Percentiles rank a stretch among this genome's conserved stretches.
Conservation (phyloP, 2,329 filamentous ascomycete species). For the Pestalotiopsis sp. region DNA sequence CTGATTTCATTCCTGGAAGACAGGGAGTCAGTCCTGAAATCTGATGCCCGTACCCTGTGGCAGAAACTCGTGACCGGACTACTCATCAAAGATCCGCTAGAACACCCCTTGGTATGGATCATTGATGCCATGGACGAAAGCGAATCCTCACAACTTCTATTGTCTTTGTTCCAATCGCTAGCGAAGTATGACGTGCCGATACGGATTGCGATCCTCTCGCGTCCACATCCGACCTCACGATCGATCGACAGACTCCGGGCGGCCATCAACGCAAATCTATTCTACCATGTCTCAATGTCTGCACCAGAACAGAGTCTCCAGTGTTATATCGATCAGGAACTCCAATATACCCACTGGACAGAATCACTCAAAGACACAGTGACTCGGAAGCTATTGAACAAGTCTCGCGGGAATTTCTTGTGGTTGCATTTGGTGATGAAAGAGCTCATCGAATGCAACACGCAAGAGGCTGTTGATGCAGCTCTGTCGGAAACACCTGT, state of each 20-base stretch:
- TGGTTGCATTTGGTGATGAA: slow-evolving; percentile 1
- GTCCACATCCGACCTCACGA: background rate
- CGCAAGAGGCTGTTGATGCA: slow-evolving; percentile 15
- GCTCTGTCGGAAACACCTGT: background rate
- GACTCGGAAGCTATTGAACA: slow-evolving; percentile 25
- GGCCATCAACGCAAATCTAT: background rate
- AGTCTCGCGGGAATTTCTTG: slow-evolving; percentile 2
- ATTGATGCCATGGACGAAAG: slow-evolving; percentile 5
- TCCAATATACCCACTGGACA: background rate
- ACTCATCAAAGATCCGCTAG: too few relatives aligned
- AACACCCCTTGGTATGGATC: background rate
- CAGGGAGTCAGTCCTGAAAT: background rate
- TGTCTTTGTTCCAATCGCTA: slow-evolving; percentile 29
- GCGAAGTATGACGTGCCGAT: background rate
- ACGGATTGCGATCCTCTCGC: background rate
- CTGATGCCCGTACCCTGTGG: too few relatives aligned
- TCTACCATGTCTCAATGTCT: too few relatives aligned
- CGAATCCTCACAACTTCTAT: slow-evolving; percentile 26
- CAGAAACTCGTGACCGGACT: too few relatives aligned
- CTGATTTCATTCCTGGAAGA: background rate
- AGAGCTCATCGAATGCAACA: slow-evolving; percentile 22
- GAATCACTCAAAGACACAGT: slow-evolving; percentile 26
- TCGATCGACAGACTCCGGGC: background rate
- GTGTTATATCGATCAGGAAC: background rate
- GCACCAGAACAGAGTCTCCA: background rate